Conservation (phyloP, 2,329 filamentous ascomycete genomes). For the Fusarium chlamydosporum region DNA sequence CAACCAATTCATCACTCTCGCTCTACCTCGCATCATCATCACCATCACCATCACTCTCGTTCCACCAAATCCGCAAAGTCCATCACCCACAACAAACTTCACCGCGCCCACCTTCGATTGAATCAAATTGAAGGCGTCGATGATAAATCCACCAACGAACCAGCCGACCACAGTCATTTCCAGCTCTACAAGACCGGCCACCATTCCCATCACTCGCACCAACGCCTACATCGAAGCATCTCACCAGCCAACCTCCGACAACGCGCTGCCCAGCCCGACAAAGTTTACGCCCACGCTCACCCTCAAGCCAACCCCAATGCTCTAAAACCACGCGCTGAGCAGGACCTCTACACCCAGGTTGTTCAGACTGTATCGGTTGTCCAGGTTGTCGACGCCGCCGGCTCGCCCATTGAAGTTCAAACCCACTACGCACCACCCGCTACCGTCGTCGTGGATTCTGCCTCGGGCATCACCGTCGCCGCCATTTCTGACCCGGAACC, state of each 20-base stretch:
- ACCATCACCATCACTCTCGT: constrained; percentile 38
- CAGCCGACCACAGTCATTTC: constrained; percentile 26
- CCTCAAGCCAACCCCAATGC: constrained; percentile 40
- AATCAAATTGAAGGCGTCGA: constrained; percentile 30
- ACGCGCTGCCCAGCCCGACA: constrained; percentile 45
- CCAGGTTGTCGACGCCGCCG: constrained; percentile 65
- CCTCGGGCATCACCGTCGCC: constrained; percentile 57
- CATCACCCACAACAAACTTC: constrained; percentile 25
- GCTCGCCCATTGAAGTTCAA: constrained; percentile 60
- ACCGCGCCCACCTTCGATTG: constrained; percentile 42
- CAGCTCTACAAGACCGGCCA: constrained; percentile 46
- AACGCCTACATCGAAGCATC: constrained; percentile 42
- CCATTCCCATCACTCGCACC: constrained; percentile 43
- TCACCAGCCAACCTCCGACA: constrained; percentile 34
- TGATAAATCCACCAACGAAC: constrained; percentile 34
- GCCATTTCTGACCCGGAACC: constrained; percentile 51
- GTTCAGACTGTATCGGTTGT: constrained; percentile 70
- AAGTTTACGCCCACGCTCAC: constrained; percentile 4
- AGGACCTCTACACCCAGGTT: constrained; percentile 60
- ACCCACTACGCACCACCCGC: constrained; percentile 60
- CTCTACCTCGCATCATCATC: constrained; percentile 32
- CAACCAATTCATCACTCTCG: constrained; percentile 35
- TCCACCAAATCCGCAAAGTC: constrained; percentile 28
- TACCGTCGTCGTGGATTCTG: constrained; percentile 57
- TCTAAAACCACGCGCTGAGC: constrained; percentile 38